These are phyloP conservation scores for Musa itinerans DNA, from an alignment of 176 grass and related monocot genomes.

Conservation along the genomic window DNA sequence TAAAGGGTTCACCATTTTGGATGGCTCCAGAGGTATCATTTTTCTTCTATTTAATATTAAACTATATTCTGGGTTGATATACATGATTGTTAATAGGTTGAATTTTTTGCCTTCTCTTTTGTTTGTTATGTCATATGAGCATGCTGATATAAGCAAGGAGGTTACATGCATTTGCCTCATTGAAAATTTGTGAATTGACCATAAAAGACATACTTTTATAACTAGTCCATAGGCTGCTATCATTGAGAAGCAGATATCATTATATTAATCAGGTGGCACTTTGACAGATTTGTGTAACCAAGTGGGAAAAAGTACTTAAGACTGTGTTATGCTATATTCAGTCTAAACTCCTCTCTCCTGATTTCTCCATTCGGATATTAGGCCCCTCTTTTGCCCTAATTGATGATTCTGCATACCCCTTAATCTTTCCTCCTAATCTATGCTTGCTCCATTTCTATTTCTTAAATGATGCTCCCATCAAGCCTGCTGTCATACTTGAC, in stretches of 20 bases:
- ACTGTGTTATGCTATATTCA: not conserved
- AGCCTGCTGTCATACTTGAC: no score
- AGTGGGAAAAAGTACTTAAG: not conserved
- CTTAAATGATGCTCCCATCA: no score
- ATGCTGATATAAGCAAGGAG: not conserved
- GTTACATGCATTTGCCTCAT: not conserved
- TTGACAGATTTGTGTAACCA: not conserved
- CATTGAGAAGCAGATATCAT: not conserved
- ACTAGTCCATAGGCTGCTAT: no score
- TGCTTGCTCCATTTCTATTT: no score
- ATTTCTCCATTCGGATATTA: no score
- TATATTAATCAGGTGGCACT: not conserved
- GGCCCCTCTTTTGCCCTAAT: no score
- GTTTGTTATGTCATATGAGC: not conserved
- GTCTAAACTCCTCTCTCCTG: not conserved
- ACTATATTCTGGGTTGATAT: not conserved
- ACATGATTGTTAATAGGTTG: not conserved
- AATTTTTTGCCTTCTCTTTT: not conserved
- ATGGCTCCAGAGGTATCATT: slow-evolving; percentile 87
- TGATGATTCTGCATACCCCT: no score
- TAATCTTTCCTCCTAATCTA: no score
- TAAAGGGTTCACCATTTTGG: slow-evolving; percentile 95
- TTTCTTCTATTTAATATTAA: not conserved
- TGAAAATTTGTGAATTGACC: not conserved
- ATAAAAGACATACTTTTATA: no score